Percentiles rank a stretch among this genome's conserved stretches.
Evolutionary conservation across 345 rosid genomes (phyloP).

Genomic region (Sonneratia alba): DNA sequence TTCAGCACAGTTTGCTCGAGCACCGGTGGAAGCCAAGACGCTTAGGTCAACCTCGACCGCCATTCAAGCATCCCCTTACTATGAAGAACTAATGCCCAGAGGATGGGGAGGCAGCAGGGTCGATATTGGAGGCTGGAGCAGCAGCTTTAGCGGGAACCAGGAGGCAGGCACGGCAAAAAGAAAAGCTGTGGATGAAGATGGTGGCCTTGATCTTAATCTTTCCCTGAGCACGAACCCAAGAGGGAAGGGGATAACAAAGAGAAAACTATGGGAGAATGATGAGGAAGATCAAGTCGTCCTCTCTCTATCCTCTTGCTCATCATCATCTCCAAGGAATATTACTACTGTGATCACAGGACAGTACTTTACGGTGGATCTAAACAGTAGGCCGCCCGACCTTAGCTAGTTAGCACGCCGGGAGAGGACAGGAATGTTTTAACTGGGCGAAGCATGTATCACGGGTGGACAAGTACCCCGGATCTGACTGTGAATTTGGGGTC

Average conservation of each 20-base stretch:
- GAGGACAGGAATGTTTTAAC: too few species aligned
- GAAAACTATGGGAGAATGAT: slow-evolving; percentile 3
- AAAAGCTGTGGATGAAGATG: slow-evolving; percentile 9
- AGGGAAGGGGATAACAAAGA: slow-evolving; percentile 8
- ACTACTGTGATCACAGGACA: not conserved
- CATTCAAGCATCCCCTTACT: not conserved
- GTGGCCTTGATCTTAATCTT: slow-evolving; percentile 27
- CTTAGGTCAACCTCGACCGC: not conserved
- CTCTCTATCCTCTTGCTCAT: slow-evolving; percentile 17
- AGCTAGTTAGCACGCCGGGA: not conserved
- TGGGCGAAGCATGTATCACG: slow-evolving; percentile 2
- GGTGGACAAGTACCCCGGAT: slow-evolving; percentile 32
- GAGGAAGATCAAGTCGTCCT: slow-evolving; percentile 15
- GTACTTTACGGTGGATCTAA: not conserved
- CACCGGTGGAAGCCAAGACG: not conserved
- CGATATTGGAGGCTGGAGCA: not conserved
- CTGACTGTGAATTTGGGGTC: slow-evolving; percentile 25
- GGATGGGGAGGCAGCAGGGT: not conserved
- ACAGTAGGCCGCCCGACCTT: not conserved
- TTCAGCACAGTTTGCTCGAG: not conserved
- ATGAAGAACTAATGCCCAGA: not conserved
- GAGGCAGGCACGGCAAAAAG: slow-evolving; percentile 13
- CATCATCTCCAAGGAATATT: slow-evolving; percentile 7
- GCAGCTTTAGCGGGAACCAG: not conserved
- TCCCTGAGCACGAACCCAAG: slow-evolving; percentile 20